Percentiles rank a stretch among this genome's conserved stretches.
Conservation (phyloP, 73 alveolate species). For the Breviolum minutum region DNA sequence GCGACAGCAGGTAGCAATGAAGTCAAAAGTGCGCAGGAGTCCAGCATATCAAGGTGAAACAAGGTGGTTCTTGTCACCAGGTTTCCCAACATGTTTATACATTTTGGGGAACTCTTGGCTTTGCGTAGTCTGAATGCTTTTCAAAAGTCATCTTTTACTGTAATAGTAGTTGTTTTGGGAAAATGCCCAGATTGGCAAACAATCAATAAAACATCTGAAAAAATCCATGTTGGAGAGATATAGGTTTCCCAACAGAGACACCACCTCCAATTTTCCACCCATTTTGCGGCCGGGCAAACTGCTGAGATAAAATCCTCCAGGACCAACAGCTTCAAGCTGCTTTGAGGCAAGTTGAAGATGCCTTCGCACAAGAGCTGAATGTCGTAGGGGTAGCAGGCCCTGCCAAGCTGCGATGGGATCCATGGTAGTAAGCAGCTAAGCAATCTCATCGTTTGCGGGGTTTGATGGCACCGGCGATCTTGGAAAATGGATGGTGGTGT, state of each 20-base stretch:
- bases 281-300: neutral
- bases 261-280: too few species aligned
- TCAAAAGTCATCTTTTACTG: too few species aligned
- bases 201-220: neutral
- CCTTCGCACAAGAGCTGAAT: conserved; percentile 6
- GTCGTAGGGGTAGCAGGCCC: conserved; percentile 13
- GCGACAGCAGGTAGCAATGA: neutral
- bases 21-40: conserved; percentile 39
- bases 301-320: neutral
- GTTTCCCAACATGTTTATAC: neutral
- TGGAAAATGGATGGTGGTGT: too few species aligned
- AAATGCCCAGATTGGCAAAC: neutral
- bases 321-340: conserved; percentile 28
- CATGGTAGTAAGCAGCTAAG: neutral
- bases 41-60: neutral
- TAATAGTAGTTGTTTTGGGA: too few species aligned
- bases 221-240: neutral
- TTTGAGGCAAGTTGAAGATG: conserved; percentile 17
- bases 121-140: neutral
- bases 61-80: neutral
- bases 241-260: neutral
- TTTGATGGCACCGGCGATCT: too few species aligned
- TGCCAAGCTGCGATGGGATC: neutral
- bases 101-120: neutral
- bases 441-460: neutral